Evolutionary conservation across 768 basidiomycete species (phyloP), one percentile per base, ranked within the genome.

Genomic region (Tylopilus balloui): DNA sequence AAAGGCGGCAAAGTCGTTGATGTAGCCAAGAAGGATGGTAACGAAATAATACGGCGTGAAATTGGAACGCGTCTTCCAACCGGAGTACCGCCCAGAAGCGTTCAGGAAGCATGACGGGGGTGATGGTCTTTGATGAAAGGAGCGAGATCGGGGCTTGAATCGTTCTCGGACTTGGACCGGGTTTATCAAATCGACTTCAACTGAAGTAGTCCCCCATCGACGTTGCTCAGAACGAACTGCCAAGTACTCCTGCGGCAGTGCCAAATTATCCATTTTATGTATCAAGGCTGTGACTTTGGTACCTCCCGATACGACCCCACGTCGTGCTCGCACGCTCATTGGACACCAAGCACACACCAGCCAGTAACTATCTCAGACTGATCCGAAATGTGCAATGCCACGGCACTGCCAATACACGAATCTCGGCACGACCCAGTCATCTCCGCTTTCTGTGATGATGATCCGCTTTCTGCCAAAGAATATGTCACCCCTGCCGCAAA

Each of bases 21-120:
- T 32, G 19, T 51, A 5, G 15, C 36, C 12, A 13, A 49, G 41
- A 1, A 53, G 17, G 41, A 57, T n/a, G 53, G 40, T 50, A 59
- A 14, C 40, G 60, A 31, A 62, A 45, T 0, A 62, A 21, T 12
- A 5, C 27, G 17, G 25, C 42, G 32, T 61, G 60, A 27, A 61
- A 45, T 29, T 10, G 27, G 21, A 55, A 1, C 6, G 37, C 50
- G 42, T 62, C 60, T 27, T 56, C 36, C 57, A 48, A 35, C 4
- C 15, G 24, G 11, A 40, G 34, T 17, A 23, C 34, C 12, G 34
- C 14, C 41, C 34, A 52, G 13, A 52, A 25, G 19, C 27, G 27
- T 27, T 27, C 27, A 10, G 27, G 27, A 15, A 56, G 17, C 40
- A 47, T 46, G 40, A 23, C 17, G 36, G 36, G 8, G 4, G 24